Evolutionary conservation across 2,329 filamentous ascomycete species (phyloP).

Genomic region (Monilinia fructicola): DNA sequence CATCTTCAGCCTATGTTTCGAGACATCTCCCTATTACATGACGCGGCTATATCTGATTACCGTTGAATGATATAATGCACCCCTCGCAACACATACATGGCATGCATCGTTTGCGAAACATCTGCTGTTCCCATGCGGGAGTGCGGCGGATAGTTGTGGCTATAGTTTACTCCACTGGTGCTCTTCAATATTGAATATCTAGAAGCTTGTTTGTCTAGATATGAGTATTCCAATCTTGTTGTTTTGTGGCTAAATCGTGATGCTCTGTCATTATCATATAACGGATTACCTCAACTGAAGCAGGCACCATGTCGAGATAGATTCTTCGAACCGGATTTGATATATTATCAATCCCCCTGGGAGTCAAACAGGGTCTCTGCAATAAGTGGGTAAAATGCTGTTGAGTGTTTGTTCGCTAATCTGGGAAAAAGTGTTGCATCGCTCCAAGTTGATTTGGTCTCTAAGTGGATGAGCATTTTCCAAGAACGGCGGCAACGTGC

Average conservation of each 20-base stretch:
- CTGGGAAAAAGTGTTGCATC: not conserved
- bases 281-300: no score
- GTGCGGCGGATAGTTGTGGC: constrained; percentile 3
- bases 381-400: not conserved
- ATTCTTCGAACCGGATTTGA: no score
- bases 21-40: not conserved
- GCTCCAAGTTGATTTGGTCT: not conserved
- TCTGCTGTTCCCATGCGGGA: not conserved
- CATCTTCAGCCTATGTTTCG: not conserved
- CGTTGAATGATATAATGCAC: not conserved
- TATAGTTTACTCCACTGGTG: no score
- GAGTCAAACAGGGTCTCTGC: not conserved
- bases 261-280: no score
- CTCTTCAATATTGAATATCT: not conserved
- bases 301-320: no score
- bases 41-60: not conserved
- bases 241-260: no score
- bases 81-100: not conserved
- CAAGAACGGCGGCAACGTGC: not conserved
- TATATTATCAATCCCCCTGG: no score
- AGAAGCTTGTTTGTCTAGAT: not conserved
- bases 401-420: not conserved
- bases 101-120: constrained; percentile 7
- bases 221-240: not conserved
- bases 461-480: not conserved